Evolutionary conservation across 2,329 filamentous ascomycete genomes (phyloP).

Genomic region (Cladorrhinum sp.): DNA sequence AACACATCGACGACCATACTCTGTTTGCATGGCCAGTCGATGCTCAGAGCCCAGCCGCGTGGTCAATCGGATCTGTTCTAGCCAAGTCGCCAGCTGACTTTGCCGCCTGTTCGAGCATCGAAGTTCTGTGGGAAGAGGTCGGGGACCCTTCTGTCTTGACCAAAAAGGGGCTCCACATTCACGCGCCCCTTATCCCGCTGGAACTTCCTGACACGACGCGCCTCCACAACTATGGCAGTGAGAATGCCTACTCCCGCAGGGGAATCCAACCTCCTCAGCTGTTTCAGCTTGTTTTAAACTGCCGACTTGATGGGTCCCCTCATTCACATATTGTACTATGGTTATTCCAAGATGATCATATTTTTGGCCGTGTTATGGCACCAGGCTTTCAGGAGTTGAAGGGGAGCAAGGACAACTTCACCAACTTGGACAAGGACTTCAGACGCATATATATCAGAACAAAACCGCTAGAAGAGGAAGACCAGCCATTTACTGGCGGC

Average conservation of each 20-base stretch:
- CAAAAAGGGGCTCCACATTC: not conserved
- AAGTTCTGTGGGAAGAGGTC: not conserved
- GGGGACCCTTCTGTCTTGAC: not conserved
- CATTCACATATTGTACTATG: not conserved
- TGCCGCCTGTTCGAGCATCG: not conserved
- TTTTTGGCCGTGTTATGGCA: not conserved
- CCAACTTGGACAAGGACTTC: not conserved
- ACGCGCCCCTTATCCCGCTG: not conserved
- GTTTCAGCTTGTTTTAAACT: not conserved
- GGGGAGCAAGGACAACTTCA: not conserved
- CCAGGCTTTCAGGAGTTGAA: not conserved
- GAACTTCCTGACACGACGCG: not conserved
- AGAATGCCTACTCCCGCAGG: not conserved
- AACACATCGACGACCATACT: not conserved
- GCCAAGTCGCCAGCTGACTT: not conserved
- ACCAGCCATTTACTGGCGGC: not conserved
- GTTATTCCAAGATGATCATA: not conserved
- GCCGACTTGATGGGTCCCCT: not conserved
- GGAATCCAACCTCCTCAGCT: not conserved
- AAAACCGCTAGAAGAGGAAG: not conserved
- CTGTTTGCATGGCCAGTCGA: not conserved
- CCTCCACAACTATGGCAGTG: not conserved
- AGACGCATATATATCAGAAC: not conserved
- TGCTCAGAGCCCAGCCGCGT: not conserved
- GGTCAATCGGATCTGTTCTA: not conserved